Conservation (phyloP, 1,284 basidiomycete genomes). For the Fomes fomentarius region DNA sequence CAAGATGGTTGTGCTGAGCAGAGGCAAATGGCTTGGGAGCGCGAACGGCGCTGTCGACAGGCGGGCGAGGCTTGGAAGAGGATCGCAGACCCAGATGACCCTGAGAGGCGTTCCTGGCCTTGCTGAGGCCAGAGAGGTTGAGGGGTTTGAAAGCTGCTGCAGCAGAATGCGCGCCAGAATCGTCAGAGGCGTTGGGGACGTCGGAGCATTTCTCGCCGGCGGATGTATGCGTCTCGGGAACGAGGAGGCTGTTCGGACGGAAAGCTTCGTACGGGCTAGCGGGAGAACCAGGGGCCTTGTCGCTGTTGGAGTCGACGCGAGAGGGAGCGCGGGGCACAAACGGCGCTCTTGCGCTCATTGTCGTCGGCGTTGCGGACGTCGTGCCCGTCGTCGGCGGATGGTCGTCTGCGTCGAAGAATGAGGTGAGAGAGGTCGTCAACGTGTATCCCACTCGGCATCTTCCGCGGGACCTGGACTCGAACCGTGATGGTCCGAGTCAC, state of each 20-base stretch:
- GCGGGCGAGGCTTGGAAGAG: conserved; percentile 17
- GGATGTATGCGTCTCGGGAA: conserved; percentile 4
- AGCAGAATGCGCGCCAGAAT: conserved; percentile 1
- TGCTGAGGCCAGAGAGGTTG: conserved; percentile 29
- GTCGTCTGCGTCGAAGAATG: not conserved
- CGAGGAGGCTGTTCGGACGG: conserved; percentile 21
- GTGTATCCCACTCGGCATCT: too few species aligned
- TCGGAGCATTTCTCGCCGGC: not conserved
- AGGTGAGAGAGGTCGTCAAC: too few species aligned
- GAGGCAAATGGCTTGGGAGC: conserved; percentile 21
- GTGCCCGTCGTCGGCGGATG: not conserved
- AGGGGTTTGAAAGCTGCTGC: conserved; percentile 31
- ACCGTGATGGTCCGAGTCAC: too few species aligned
- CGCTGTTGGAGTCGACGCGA: not conserved
- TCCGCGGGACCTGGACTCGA: too few species aligned
- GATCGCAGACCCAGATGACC: not conserved
- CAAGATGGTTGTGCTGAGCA: conserved; percentile 18
- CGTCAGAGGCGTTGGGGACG: not conserved
- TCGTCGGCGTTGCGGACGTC: not conserved
- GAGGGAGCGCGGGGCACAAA: conserved; percentile 21
- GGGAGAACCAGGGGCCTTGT: not conserved
- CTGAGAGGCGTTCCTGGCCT: conserved; percentile 17
- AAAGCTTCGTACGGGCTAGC: conserved; percentile 12
- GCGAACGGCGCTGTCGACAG: conserved; percentile 20
- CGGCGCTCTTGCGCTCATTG: conserved; percentile 22